Percentiles rank a stretch among this genome's conserved stretches.
Evolutionary conservation across 2,329 filamentous ascomycete species (phyloP).

Genomic region (Pezicula radicicola): DNA sequence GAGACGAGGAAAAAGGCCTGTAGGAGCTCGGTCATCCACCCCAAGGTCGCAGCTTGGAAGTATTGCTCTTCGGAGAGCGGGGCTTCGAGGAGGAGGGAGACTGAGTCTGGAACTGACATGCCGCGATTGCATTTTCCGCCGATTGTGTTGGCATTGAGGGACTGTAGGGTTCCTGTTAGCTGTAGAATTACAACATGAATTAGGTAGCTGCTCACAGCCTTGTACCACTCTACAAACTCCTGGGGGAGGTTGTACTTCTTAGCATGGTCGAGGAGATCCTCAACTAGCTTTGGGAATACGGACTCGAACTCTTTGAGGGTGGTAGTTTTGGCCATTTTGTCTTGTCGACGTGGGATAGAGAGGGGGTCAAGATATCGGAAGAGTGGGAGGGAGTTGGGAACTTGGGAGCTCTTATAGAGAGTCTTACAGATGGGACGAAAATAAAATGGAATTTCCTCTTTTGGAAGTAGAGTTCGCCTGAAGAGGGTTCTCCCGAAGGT

Average conservation of each 20-base stretch:
- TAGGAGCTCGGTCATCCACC: slow-evolving; percentile 97
- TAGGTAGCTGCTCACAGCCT: slow-evolving; percentile 32
- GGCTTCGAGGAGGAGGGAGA: slow-evolving; percentile 70
- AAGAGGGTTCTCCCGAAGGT: no score
- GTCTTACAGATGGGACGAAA: not conserved
- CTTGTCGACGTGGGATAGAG: not conserved
- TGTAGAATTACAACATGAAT: slow-evolving; percentile 5
- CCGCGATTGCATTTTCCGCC: slow-evolving; percentile 99
- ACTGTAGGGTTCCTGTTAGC: slow-evolving; percentile 44
- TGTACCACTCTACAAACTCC: slow-evolving; percentile 81
- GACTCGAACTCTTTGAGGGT: slow-evolving; percentile 85
- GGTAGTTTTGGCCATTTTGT: slow-evolving; percentile 64
- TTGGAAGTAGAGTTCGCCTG: no score
- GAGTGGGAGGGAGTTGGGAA: slow-evolving; percentile 4
- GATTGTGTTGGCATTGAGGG: slow-evolving; percentile 78
- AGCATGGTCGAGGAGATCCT: slow-evolving; percentile 77
- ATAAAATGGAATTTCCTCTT: not conserved
- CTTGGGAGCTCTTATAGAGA: not conserved
- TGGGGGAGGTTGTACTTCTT: slow-evolving; percentile 79
- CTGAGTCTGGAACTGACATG: slow-evolving; percentile 94
- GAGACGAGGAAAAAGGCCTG: slow-evolving; percentile 99
- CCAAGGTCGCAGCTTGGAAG: slow-evolving; percentile 82
- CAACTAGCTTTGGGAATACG: slow-evolving; percentile 81
- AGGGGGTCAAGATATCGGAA: not conserved
- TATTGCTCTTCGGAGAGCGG: slow-evolving; percentile 78